Evolutionary conservation across 352 stramenopile genomes (phyloP).

Genomic region (Phytophthora sp.): DNA sequence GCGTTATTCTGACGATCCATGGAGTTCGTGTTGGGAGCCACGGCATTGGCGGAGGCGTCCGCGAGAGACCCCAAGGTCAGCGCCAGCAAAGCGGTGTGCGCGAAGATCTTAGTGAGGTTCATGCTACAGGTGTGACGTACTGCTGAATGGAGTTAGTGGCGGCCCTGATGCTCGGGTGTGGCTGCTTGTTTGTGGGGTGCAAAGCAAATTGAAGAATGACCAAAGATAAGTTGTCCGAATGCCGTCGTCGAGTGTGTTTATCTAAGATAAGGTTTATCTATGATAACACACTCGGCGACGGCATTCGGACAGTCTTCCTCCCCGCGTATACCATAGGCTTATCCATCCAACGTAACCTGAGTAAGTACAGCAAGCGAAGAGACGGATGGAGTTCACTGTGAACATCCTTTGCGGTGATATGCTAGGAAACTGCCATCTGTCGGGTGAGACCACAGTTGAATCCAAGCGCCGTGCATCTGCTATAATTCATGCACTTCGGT

Average conservation of each 20-base stretch:
- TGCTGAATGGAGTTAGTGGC: conserved; percentile 17
- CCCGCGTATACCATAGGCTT: neutral
- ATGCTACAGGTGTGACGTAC: conserved; percentile 24
- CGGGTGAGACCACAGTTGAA: conserved; percentile 4
- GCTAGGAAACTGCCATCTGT: conserved; percentile 12
- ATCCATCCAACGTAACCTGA: neutral
- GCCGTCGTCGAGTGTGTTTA: too few relatives aligned
- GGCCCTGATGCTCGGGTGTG: conserved; percentile 8
- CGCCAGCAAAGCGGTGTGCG: conserved; percentile 30
- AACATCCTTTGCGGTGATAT: conserved; percentile 38
- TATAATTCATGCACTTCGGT: too few relatives aligned
- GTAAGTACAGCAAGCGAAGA: conserved; percentile 6
- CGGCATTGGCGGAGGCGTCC: conserved; percentile 8
- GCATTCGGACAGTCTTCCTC: neutral
- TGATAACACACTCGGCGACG: too few relatives aligned
- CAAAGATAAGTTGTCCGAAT: too few relatives aligned
- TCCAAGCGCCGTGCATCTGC: neutral
- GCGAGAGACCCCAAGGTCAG: conserved; percentile 28
- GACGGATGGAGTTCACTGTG: conserved; percentile 10
- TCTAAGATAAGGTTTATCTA: too few relatives aligned
- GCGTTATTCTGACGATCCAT: conserved; percentile 12
- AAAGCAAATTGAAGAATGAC: conserved; percentile 39
- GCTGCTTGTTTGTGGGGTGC: conserved; percentile 12
- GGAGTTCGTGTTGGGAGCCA: conserved; percentile 10
- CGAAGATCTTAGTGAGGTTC: conserved; percentile 41